These are phyloP conservation scores for Pseudoturritis turrita DNA, from an alignment of 345 rosid genomes.

Conservation along the genomic window DNA sequence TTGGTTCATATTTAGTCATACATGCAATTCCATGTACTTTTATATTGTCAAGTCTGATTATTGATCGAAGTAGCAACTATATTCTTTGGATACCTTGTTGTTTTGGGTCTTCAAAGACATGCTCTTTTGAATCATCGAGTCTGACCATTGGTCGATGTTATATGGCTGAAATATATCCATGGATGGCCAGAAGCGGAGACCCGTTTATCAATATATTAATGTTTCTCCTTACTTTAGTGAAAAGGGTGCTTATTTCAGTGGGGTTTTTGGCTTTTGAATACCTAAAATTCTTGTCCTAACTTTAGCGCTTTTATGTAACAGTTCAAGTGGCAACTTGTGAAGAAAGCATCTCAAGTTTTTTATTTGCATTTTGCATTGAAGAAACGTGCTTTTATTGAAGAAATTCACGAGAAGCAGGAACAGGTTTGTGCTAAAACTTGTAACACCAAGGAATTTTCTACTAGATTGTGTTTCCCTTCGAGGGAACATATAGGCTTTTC, in stretches of 20 bases:
- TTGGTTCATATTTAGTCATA: background rate
- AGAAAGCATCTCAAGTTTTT: slow-evolving; percentile 89
- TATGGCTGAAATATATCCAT: background rate
- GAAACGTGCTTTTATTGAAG: slow-evolving; percentile 87
- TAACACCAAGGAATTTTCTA: background rate
- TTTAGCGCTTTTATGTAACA: slow-evolving; percentile 27
- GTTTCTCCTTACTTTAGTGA: background rate
- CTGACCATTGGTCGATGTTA: background rate
- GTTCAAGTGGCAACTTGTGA: slow-evolving; percentile 89
- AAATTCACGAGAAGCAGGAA: slow-evolving; percentile 97
- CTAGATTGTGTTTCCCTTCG: background rate
- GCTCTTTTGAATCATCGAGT: background rate
- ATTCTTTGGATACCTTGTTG: background rate
- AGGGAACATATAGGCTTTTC: background rate
- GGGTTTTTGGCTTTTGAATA: background rate
- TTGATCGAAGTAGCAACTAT: slow-evolving; percentile 1
- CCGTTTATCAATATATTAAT: background rate
- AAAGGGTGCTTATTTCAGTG: background rate
- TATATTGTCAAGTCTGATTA: background rate
- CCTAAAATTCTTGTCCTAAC: background rate
- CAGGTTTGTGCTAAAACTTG: slow-evolving; percentile 52
- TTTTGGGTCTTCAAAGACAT: background rate
- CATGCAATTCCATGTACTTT: background rate
- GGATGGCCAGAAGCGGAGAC: background rate
- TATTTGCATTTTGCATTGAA: slow-evolving; percentile 89